phyloP scores from a whole-genome alignment of 345 rosid species.

The Firmiana major region DNA sequence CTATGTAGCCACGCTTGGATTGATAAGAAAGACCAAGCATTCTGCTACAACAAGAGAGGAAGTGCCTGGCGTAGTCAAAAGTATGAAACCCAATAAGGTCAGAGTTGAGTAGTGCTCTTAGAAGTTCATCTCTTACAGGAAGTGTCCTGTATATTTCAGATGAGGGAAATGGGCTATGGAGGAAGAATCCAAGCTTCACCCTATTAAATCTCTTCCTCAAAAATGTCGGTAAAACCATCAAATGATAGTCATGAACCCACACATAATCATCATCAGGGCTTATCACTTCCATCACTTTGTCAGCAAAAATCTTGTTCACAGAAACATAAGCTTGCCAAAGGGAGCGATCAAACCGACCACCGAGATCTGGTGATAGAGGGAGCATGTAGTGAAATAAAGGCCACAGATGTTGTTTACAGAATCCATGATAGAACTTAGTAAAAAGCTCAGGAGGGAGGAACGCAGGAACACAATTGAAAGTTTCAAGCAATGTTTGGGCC shows the following conservation, averaged over 20 bases:
- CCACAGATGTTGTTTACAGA: conserved; percentile 93
- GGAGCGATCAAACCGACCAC: conserved; percentile 82
- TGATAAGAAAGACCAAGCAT: conserved; percentile 92
- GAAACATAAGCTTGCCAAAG: conserved; percentile 94
- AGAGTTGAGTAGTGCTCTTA: conserved; percentile 75
- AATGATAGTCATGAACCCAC: conserved; percentile 96
- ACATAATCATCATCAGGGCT: conserved; percentile 90
- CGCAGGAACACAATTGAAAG: conserved; percentile 92
- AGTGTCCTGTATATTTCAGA: conserved; percentile 90
- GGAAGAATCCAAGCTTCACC: conserved; percentile 90
- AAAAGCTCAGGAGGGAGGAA: conserved; percentile 73
- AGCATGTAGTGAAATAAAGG: conserved; percentile 96
- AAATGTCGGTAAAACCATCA: conserved; percentile 92
- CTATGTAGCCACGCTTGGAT: conserved; percentile 86
- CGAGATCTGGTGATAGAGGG: conserved; percentile 83
- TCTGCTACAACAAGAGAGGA: conserved; percentile 88
- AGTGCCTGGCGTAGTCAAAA: conserved; percentile 93
- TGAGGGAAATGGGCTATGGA: conserved; percentile 92
- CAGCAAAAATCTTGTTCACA: conserved; percentile 91
- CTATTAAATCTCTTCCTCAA: conserved; percentile 83
- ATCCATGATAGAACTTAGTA: conserved; percentile 82
- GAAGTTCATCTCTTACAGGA: conserved; percentile 79
- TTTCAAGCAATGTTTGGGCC: conserved; percentile 74
- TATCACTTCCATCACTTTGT: conserved; percentile 92
- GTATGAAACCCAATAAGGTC: conserved; percentile 92